phyloP scores from a whole-genome alignment of 2,329 filamentous ascomycete genomes.

The Biscogniauxia marginata region DNA sequence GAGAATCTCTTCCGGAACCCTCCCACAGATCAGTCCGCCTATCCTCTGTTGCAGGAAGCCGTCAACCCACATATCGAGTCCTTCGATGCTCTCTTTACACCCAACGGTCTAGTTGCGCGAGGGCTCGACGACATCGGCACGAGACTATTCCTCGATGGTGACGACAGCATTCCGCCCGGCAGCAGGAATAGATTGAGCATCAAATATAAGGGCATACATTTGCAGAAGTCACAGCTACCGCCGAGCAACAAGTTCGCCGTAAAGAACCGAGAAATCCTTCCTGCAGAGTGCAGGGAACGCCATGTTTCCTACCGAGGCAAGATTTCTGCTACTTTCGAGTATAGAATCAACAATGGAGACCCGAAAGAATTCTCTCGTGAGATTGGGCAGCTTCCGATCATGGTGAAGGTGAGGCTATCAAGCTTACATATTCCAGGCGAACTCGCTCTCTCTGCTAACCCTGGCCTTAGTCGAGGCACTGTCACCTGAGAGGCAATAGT shows the following conservation, averaged over 20 bases:
- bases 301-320: conserved; percentile 89
- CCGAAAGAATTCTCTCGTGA: conserved; percentile 81
- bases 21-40: conserved; percentile 82
- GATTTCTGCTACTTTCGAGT: conserved; percentile 80
- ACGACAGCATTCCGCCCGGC: conserved; percentile 57
- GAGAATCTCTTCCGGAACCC: conserved; percentile 88
- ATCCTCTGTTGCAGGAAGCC: conserved; percentile 81
- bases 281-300: conserved; percentile 90
- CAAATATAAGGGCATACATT: conserved; percentile 74
- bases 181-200: conserved; percentile 75
- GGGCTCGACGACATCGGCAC: conserved; percentile 86
- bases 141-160: conserved; percentile 82
- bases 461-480: conserved; percentile 70
- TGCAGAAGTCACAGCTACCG: conserved; percentile 80
- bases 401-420: conserved; percentile 71
- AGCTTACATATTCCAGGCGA: neutral
- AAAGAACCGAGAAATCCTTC: conserved; percentile 80
- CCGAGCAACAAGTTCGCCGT: conserved; percentile 77
- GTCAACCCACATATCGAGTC: conserved; percentile 91
- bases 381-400: conserved; percentile 85
- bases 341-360: conserved; percentile 81
- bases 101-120: conserved; percentile 69
- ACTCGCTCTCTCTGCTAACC: conserved; percentile 10
- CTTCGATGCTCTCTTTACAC: conserved; percentile 85
- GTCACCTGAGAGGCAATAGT: conserved; percentile 83